Percentiles rank a stretch among this genome's conserved stretches.
These are phyloP conservation scores for Scutellaria minor DNA, from an alignment of 257 asterid species.

Conservation along the genomic window DNA sequence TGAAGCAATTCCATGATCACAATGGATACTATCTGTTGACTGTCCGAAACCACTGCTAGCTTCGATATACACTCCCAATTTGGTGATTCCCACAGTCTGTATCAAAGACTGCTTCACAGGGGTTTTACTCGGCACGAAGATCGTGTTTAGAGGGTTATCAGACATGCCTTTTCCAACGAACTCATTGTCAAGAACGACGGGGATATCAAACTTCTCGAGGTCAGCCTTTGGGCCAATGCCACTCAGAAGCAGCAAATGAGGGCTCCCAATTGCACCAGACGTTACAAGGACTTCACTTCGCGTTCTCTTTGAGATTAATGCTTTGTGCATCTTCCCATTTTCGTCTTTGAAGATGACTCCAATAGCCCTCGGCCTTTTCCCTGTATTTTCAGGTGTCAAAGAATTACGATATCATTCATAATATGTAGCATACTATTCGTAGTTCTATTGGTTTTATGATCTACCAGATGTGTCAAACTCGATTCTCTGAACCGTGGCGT, in stretches of 20 bases:
- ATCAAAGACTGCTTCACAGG: constrained; percentile 75
- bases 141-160: constrained; percentile 88
- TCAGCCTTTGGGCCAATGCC: constrained; percentile 86
- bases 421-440: not conserved
- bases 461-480: constrained; percentile 69
- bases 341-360: constrained; percentile 91
- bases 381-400: constrained; percentile 35
- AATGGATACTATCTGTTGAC: constrained; percentile 65
- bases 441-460: constrained; percentile 8
- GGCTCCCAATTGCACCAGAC: constrained; percentile 96
- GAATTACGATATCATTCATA: not conserved
- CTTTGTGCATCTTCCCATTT: constrained; percentile 70
- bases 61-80: constrained; percentile 85
- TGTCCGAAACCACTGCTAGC: constrained; percentile 98
- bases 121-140: constrained; percentile 68
- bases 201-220: constrained; percentile 61
- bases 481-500: constrained; percentile 77
- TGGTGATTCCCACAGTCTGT: constrained; percentile 91
- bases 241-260: constrained; percentile 86
- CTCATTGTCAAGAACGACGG: constrained; percentile 70
- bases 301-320: constrained; percentile 61
- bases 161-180: constrained; percentile 80
- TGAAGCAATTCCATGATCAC: constrained; percentile 82
- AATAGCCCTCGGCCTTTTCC: constrained; percentile 66
- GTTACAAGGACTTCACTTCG: constrained; percentile 80